Evolutionary conservation across 192 early-diverging fungal species (phyloP).

Genomic region (Umbelopsis ramanniana): DNA sequence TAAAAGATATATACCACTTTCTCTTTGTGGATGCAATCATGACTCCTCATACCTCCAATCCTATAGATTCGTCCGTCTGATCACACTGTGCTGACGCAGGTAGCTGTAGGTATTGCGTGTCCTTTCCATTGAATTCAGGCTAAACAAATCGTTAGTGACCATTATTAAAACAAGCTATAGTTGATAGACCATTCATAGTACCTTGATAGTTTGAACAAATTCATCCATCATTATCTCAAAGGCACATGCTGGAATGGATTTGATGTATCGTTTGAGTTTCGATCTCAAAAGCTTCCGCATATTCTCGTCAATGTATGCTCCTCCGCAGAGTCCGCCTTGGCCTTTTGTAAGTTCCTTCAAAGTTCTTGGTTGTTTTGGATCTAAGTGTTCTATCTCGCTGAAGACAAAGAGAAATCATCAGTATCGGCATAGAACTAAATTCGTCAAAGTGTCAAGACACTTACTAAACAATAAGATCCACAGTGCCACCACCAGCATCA

Average conservation of each 20-base stretch:
- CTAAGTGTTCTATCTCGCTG: conserved; percentile 19
- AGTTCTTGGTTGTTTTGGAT: conserved; percentile 37
- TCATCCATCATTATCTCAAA: conserved; percentile 48
- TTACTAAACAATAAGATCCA: conserved; percentile 51
- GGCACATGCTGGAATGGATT: conserved; percentile 45
- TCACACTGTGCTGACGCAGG: conserved; percentile 44
- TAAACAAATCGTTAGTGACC: not conserved
- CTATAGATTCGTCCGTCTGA: conserved; percentile 45
- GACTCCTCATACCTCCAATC: conserved; percentile 31
- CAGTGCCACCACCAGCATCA: conserved; percentile 54
- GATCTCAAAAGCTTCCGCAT: conserved; percentile 44
- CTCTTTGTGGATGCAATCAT: not conserved
- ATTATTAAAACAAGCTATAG: not conserved
- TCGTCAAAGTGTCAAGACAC: conserved; percentile 30
- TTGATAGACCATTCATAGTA: not conserved
- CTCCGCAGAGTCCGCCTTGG: conserved; percentile 51
- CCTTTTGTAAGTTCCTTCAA: conserved; percentile 52
- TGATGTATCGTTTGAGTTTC: conserved; percentile 42
- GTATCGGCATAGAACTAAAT: not conserved
- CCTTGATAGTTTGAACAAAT: conserved; percentile 49
- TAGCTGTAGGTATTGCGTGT: conserved; percentile 47
- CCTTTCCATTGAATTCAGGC: conserved; percentile 49
- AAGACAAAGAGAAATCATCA: not conserved
- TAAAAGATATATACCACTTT: not conserved
- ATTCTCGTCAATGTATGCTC: conserved; percentile 47